Conservation (phyloP, 352 stramenopile species). For the Halophytophthora batemanensis region DNA sequence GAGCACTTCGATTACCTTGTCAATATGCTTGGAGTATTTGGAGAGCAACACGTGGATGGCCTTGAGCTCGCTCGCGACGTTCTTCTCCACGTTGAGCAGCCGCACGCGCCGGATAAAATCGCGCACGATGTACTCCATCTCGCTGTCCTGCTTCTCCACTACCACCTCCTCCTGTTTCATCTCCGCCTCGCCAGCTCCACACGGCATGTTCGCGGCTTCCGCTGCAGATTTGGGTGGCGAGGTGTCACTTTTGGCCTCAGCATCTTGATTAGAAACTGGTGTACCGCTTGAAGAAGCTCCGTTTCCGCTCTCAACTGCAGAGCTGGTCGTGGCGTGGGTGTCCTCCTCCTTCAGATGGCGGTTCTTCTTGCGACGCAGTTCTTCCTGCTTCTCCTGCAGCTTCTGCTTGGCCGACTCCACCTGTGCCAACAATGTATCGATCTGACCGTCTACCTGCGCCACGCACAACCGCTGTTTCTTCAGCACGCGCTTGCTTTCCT, state of each 20-base stretch:
- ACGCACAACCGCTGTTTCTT: conserved; percentile 71
- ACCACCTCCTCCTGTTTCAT: conserved; percentile 22
- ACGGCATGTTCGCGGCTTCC: not conserved
- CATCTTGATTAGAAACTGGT: not conserved
- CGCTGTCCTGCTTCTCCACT: conserved; percentile 53
- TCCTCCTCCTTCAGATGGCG: conserved; percentile 12
- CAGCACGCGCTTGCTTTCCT: conserved; percentile 58
- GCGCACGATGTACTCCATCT: conserved; percentile 60
- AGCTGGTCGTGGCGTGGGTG: not conserved
- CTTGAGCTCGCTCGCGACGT: conserved; percentile 64
- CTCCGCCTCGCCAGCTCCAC: conserved; percentile 14
- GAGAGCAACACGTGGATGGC: conserved; percentile 64
- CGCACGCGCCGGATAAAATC: conserved; percentile 66
- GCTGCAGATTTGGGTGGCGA: not conserved
- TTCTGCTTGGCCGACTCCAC: conserved; percentile 58
- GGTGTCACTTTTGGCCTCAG: not conserved
- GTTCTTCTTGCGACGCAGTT: conserved; percentile 66
- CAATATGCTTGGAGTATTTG: conserved; percentile 79
- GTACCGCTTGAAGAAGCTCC: not conserved
- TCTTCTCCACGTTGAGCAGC: conserved; percentile 71
- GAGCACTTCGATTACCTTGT: conserved; percentile 47
- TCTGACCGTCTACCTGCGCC: conserved; percentile 55
- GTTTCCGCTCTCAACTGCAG: conserved; percentile 9
- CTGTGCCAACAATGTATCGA: conserved; percentile 59
- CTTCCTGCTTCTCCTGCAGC: conserved; percentile 52